Conservation (phyloP, 805 yeast genomes). For the Candida krabiensis region DNA sequence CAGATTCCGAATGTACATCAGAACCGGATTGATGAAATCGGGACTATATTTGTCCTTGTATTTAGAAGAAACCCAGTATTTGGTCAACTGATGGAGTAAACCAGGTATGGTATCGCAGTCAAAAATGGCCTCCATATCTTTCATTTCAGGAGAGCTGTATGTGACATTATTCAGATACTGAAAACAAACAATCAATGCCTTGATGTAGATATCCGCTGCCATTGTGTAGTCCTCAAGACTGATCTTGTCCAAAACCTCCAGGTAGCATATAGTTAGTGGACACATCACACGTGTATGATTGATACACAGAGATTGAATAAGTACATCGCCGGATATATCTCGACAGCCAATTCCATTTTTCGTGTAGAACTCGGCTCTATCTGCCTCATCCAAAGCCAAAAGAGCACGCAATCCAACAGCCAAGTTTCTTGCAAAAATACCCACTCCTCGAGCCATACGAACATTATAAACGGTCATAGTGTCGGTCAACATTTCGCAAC, state of each 20-base stretch:
- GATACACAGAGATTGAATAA: slow-evolving; percentile 14
- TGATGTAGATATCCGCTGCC: slow-evolving; percentile 6
- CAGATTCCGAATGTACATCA: slow-evolving; percentile 14
- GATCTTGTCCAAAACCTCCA: slow-evolving; percentile 4
- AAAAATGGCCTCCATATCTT: slow-evolving; percentile 2
- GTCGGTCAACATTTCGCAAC: not conserved
- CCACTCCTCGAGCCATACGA: slow-evolving; percentile 24
- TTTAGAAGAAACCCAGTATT: slow-evolving; percentile 1
- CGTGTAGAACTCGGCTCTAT: slow-evolving; percentile 10
- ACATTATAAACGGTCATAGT: slow-evolving; percentile 7
- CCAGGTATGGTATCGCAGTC: slow-evolving; percentile 9
- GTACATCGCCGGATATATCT: slow-evolving; percentile 12
- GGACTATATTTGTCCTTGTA: not conserved
- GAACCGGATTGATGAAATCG: slow-evolving; percentile 9
- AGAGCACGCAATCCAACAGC: slow-evolving; percentile 19
- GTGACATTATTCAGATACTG: slow-evolving; percentile 21
- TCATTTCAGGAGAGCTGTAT: slow-evolving; percentile 6
- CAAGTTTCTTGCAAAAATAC: slow-evolving; percentile 24
- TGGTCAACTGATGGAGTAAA: slow-evolving; percentile 5
- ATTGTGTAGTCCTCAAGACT: not conserved
- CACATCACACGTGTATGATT: slow-evolving; percentile 13
- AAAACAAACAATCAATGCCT: slow-evolving; percentile 13
- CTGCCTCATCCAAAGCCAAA: slow-evolving; percentile 6
- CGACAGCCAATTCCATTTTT: slow-evolving; percentile 10
- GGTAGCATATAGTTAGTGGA: slow-evolving; percentile 12